Conservation (phyloP, 2,329 filamentous ascomycete species). For the Colletotrichum abscissum region DNA sequence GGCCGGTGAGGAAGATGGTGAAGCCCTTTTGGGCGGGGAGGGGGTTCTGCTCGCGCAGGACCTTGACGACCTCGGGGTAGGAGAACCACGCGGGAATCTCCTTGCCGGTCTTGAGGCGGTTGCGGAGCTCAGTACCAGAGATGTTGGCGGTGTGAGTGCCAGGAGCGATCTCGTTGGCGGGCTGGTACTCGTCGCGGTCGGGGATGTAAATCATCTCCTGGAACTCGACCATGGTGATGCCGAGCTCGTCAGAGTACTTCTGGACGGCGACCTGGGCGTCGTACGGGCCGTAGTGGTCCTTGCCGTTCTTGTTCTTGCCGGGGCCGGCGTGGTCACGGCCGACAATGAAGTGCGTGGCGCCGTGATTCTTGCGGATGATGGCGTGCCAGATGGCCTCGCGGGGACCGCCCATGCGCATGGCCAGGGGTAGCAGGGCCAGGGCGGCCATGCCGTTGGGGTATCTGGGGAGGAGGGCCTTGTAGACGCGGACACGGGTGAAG, state of each 20-base stretch:
- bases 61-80: constrained; percentile 97
- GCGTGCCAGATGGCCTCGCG: constrained; percentile 99
- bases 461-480: constrained; percentile 94
- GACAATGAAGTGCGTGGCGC: constrained; percentile 98
- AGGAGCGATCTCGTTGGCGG: constrained; percentile 87
- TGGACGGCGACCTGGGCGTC: constrained; percentile 96
- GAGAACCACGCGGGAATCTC: constrained; percentile 99
- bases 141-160: constrained; percentile 90
- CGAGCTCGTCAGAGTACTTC: constrained; percentile 95
- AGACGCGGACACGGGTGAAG: constrained; percentile 98
- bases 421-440: constrained; percentile 91
- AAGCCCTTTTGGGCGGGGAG: constrained; percentile 93
- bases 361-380: constrained; percentile 99
- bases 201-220: constrained; percentile 99
- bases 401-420: constrained; percentile 99
- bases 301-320: constrained; percentile 96
- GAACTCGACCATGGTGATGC: constrained; percentile 99
- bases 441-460: constrained; percentile 99
- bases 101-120: constrained; percentile 88
- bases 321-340: constrained; percentile 98
- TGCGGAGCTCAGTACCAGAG: constrained; percentile 89
- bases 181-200: constrained; percentile 95
- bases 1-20: constrained; percentile 97
- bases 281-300: constrained; percentile 98
- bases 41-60: constrained; percentile 96